Evolutionary conservation across 768 basidiomycete genomes (phyloP), one percentile per base, ranked within the genome.

Genomic region (Phaffia tasmanica): DNA sequence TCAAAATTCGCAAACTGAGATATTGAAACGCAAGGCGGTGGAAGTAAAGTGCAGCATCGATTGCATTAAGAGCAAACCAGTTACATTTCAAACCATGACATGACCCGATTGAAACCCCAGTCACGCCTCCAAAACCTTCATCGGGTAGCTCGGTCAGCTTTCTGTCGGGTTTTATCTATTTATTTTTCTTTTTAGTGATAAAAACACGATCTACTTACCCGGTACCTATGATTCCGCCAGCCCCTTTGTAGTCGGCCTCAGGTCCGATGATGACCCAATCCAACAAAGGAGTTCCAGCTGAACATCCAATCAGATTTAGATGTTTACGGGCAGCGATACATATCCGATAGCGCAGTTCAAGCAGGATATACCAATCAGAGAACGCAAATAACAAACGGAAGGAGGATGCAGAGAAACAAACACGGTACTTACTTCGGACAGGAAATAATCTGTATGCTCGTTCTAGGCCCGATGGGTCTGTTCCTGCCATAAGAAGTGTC

Each of bases 381-480:
- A 4, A 11, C 11, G 35, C 35, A 42, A 11, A 42, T 42, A 42
- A 42, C 19, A 49, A 32, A 21, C 50, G 51, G 46, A 19, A 47
- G 32, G 27, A 16, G 9, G 60, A 46, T 15, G 29, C 35, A 42
- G 23, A 14, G 23, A 25, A 15, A 61, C 5, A 19, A 49, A 82
- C 80, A 11, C 83, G 75, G 2, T 90, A 79, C 3, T 89, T 89
- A 1, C 90, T 94, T 23, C 91, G 83, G 29, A 88, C 81, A 4
- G 91, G 90, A 72, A 93, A 87, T n/a, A 91, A 76, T 55, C 86
- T 81, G 1, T 81, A 74, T 0, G 81, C 83, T 62, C 84, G 79
- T 74, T 93, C 91, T 4, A 89, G 77, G 2, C 84, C 85, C 1
- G 74, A 70, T 0, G 71, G 70, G 69, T 85, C 83, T 4, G 82